These are phyloP conservation scores for Exophiala aquamarina DNA, from an alignment of 2,329 filamentous ascomycete genomes.

Conservation along the genomic window DNA sequence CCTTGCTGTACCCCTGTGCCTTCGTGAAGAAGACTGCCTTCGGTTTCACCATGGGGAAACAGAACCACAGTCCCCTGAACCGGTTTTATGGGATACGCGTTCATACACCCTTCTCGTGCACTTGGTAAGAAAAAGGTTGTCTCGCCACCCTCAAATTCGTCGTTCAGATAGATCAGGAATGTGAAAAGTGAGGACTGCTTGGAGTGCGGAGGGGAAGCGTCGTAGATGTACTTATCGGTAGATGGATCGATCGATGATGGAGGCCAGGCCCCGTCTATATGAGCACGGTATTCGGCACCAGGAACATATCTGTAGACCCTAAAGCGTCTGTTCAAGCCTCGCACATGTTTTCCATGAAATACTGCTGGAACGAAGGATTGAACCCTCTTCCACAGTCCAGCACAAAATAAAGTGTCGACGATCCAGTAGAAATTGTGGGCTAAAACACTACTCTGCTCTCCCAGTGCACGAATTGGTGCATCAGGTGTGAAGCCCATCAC, in stretches of 20 bases:
- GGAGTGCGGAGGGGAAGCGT: slow-evolving; percentile 58
- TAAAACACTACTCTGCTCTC: slow-evolving; percentile 60
- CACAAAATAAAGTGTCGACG: slow-evolving; percentile 62
- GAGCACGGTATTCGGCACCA: slow-evolving; percentile 69
- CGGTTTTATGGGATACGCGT: slow-evolving; percentile 67
- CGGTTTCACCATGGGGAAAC: slow-evolving; percentile 69
- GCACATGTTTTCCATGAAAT: slow-evolving; percentile 57
- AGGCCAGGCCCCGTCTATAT: slow-evolving; percentile 73
- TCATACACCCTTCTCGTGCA: slow-evolving; percentile 63
- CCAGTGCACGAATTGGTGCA: slow-evolving; percentile 65
- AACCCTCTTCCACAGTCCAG: slow-evolving; percentile 63
- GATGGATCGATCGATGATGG: slow-evolving; percentile 61
- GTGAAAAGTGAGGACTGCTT: slow-evolving; percentile 69
- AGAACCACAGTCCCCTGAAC: slow-evolving; percentile 68
- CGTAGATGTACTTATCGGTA: slow-evolving; percentile 64
- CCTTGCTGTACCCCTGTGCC: slow-evolving; percentile 69
- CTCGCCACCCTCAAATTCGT: slow-evolving; percentile 70
- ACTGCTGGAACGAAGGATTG: slow-evolving; percentile 56
- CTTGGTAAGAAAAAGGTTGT: slow-evolving; percentile 71
- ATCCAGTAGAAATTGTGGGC: slow-evolving; percentile 77
- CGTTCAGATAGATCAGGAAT: slow-evolving; percentile 68
- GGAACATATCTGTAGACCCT: slow-evolving; percentile 72
- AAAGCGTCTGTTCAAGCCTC: slow-evolving; percentile 69
- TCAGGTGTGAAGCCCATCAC: slow-evolving; percentile 66
- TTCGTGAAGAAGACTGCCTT: slow-evolving; percentile 66